Evolutionary conservation across 2,329 filamentous ascomycete species (phyloP), one percentile per base, ranked within the genome.

Genomic region (Cryphonectria nitschkei): DNA sequence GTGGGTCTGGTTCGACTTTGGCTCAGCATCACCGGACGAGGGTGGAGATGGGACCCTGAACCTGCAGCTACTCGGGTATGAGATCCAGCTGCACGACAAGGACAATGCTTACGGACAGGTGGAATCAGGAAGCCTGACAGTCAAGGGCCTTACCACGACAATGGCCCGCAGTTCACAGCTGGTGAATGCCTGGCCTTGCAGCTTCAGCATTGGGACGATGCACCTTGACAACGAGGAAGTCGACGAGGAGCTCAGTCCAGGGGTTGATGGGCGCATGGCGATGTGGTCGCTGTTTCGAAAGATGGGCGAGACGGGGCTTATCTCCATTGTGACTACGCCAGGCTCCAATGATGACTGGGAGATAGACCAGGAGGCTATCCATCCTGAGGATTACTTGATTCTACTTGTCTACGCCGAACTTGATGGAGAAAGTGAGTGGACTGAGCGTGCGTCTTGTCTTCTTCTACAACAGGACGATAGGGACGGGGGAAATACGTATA

Each of bases 71-170:
- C 32, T 63, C 22, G 37, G 7, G 32, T 37, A 63, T 9, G 60
- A 63, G 19, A 37, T 63, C 60, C 3, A 54, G n/a, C 50, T 54
- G n/a, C 50, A 26, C 50, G 37, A 41, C 60, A 39, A 6, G 19
- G 34, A 63, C 14, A 63, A 63, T 14, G 37, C 60, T n/a, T 63
- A 63, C 19, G 60, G 60, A 26, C 32, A 26, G 37, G 60, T 41
- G 22, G 34, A 11, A n/a, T 41, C 37, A 9, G 60, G 37, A 13
- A 37, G 32, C 11, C 29, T 63, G 22, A 41, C 39, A 4, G 60
- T 63, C 60, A 63, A 8, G 32, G 60, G 60, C 19, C 37, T 43
- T 14, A 43, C 37, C 19, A 63, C 14, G 37, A 39, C 60, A 8
- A 41, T 63, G 60, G 39, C 16, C 11, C 37, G 32, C 34, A 63